Evolutionary conservation across 2,329 filamentous ascomycete species (phyloP).

Genomic region (Metarhizium sp.): DNA sequence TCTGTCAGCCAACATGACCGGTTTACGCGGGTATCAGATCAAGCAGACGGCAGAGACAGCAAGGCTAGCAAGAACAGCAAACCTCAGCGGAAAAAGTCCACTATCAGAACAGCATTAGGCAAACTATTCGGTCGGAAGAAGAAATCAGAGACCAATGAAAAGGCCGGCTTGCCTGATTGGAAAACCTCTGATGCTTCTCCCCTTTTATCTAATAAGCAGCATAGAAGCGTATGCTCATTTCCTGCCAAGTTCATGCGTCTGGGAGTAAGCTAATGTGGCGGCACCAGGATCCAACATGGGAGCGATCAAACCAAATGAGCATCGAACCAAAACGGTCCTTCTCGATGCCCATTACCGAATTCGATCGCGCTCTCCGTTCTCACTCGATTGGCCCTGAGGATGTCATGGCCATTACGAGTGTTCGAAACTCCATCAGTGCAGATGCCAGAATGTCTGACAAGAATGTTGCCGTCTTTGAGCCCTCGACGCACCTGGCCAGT

Average conservation of each 20-base stretch:
- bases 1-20: slow-evolving; percentile 4
- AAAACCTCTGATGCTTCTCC: neutral
- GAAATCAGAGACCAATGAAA: slow-evolving; percentile 25
- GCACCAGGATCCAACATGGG: slow-evolving; percentile 24
- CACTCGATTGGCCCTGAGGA: slow-evolving; percentile 51
- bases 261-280: neutral
- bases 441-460: slow-evolving; percentile 28
- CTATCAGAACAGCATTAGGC: slow-evolving; percentile 44
- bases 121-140: slow-evolving; percentile 51
- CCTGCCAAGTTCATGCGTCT: neutral
- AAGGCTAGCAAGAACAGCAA: neutral
- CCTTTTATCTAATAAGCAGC: slow-evolving; percentile 17
- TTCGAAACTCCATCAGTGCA: slow-evolving; percentile 41
- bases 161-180: neutral
- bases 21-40: slow-evolving; percentile 7
- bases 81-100: slow-evolving; percentile 48
- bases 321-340: slow-evolving; percentile 43
- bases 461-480: neutral
- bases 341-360: slow-evolving; percentile 52
- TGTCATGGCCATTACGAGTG: slow-evolving; percentile 42
- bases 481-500: slow-evolving; percentile 14
- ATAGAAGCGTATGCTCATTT: slow-evolving; percentile 38
- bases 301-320: slow-evolving; percentile 25
- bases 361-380: slow-evolving; percentile 49
- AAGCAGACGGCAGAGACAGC: slow-evolving; percentile 7